Evolutionary conservation across 805 yeast genomes (phyloP), one percentile per base, ranked within the genome.

Genomic region (Citeromyces matritensis): DNA sequence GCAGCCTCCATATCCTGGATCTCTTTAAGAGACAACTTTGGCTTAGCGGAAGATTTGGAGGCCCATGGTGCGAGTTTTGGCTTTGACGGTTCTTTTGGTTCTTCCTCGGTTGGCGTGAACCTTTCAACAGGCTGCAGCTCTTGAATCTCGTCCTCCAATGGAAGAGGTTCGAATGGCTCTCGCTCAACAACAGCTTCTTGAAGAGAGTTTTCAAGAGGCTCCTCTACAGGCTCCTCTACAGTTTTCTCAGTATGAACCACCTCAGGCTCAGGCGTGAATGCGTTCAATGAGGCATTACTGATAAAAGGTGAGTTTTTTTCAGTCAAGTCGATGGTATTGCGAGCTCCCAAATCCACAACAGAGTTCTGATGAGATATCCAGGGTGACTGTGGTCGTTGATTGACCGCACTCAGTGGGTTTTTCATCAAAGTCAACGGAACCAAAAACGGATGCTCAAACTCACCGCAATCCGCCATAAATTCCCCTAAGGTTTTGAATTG

Each of bases 401-500:
- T 26, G 29, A 15, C 17, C 15, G 29, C 19, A 13, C 9, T 26
- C 13, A 26, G n/a, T 7, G 29, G 29, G 13, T 26, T 19, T 4
- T 15, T 28, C 31, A 38, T 33, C 9, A 37, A 34, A 30, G 73
- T 74, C 29, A 73, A 55, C 4, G 83, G 75, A 5, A 65, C 58
- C 33, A 62, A 48, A 48, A 82, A 83, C 3, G 93, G 94, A 27
- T 60, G 58, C n/a, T 47, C 46, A 33, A 49, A 61, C 37, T 69
- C 70, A 30, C 60, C 63, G 9, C 74, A 54, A 6, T 51, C 47
- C 15, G 55, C 56, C 38, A 72, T 63, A 35, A 80, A 63, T 9
- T 66, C 70, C 13, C 60, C 62, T 35, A 84, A 57, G 0, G 77
- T 51, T 24, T 55, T 56, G 47, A 55, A 80, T 9, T 41, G 45